These are phyloP conservation scores for Fonsecaea multimorphosa DNA, from an alignment of 2,329 filamentous ascomycete species.

Conservation along the genomic window DNA sequence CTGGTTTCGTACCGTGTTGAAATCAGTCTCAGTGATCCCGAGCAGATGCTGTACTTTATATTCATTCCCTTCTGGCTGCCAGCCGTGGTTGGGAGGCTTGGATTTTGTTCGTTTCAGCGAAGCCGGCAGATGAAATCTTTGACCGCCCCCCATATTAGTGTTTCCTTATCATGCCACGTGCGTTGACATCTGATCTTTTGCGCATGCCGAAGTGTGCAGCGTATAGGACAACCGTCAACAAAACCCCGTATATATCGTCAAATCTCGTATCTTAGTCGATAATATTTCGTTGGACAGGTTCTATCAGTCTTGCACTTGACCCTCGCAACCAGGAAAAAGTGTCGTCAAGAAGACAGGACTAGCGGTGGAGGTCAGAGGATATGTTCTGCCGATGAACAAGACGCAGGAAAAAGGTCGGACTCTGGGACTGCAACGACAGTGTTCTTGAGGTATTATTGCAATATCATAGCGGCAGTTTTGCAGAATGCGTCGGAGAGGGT, in stretches of 20 bases:
- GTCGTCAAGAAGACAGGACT: background rate
- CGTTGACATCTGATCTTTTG: constrained; percentile 2
- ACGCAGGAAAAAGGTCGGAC: background rate
- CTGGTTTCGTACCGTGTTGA: constrained; percentile 34
- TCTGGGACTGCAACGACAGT: background rate
- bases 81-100: constrained; percentile 16
- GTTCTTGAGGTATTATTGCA: background rate
- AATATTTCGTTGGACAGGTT: background rate
- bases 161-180: constrained; percentile 6
- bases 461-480: background rate
- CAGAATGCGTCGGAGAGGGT: background rate
- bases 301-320: background rate
- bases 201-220: constrained; percentile 6
- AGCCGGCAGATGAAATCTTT: constrained; percentile 30
- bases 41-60: constrained; percentile 38
- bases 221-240: background rate
- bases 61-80: constrained; percentile 29
- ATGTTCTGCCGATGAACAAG: background rate
- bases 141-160: constrained; percentile 26
- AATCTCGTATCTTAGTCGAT: background rate
- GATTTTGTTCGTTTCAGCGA: constrained; percentile 30
- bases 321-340: background rate
- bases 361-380: background rate
- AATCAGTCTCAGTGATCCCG: constrained; percentile 34
- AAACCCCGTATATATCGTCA: background rate